phyloP scores from a whole-genome alignment of 108 stramenopile species.

The Skeletonema grethae region DNA sequence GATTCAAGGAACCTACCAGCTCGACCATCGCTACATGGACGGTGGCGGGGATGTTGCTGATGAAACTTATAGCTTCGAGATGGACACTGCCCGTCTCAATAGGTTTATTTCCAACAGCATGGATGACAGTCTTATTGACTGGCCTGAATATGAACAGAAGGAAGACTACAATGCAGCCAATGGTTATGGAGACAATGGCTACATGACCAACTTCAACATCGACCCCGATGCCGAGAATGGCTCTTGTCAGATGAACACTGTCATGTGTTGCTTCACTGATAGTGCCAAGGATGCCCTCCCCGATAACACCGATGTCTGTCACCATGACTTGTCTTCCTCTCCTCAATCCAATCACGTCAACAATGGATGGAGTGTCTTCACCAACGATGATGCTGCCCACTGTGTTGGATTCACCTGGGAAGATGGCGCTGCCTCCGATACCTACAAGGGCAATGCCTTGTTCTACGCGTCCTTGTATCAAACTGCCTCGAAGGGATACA shows the following conservation, averaged over 20 bases:
- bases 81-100: constrained; percentile 8
- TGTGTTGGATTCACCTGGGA: constrained; percentile 43
- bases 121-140: constrained; percentile 9
- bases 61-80: constrained; percentile 5
- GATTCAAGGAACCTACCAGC: constrained; percentile 27
- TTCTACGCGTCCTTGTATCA: constrained; percentile 29
- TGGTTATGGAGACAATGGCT: constrained; percentile 21
- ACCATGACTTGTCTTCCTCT: constrained; percentile 27
- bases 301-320: constrained; percentile 31
- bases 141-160: constrained; percentile 34
- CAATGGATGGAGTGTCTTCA: constrained; percentile 31
- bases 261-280: constrained; percentile 45
- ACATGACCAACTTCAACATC: constrained; percentile 38
- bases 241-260: constrained; percentile 29
- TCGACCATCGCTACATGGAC: constrained; percentile 17
- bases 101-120: constrained; percentile 14
- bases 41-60: constrained; percentile 23
- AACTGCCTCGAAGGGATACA: constrained; percentile 37
- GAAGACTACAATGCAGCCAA: constrained; percentile 26
- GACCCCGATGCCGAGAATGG: background rate
- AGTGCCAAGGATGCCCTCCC: constrained; percentile 1
- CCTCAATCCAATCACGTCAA: constrained; percentile 38
- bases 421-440: constrained; percentile 10
- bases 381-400: constrained; percentile 16
- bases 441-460: constrained; percentile 26